A percentile compares a stretch with the other conserved stretches of the same genome.
Conservation (phyloP, 805 yeast genomes). For the Yamadazyma philogaea region DNA sequence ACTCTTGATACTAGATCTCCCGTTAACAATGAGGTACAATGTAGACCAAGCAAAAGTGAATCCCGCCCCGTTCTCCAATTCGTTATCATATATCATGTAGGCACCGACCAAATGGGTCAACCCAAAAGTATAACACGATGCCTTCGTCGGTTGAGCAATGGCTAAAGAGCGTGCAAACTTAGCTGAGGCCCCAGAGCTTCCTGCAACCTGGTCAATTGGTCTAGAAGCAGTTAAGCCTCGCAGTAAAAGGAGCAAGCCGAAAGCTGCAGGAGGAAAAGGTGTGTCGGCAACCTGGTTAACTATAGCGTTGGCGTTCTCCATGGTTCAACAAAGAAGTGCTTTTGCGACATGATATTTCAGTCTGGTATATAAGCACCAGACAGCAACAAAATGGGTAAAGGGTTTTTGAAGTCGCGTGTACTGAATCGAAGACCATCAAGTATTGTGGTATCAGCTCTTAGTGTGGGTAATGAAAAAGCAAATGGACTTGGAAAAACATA, state of each 20-base stretch:
- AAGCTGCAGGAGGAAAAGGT: constrained; percentile 19
- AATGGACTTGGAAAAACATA: no score
- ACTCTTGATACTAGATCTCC: constrained; percentile 51
- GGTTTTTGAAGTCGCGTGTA: no score
- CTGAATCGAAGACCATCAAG: no score
- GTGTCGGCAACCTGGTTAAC: constrained; percentile 2
- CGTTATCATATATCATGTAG: constrained; percentile 74
- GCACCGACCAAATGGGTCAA: constrained; percentile 63
- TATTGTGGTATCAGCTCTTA: background rate
- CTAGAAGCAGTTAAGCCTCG: constrained; percentile 16
- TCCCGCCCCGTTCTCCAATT: constrained; percentile 75
- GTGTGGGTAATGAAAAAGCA: no score
- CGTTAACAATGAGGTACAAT: constrained; percentile 69
- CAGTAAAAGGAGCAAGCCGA: constrained; percentile 15
- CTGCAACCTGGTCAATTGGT: constrained; percentile 16
- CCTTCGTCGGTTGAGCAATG: constrained; percentile 32
- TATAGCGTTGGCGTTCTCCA: background rate
- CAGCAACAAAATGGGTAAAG: no score
- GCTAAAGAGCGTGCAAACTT: constrained; percentile 19
- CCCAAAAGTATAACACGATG: constrained; percentile 55
- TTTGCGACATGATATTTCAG: background rate
- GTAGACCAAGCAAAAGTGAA: constrained; percentile 79
- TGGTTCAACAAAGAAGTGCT: background rate
- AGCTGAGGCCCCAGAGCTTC: constrained; percentile 20
- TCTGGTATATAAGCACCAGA: background rate